Base-by-base conservation (phyloP, 2,329 filamentous ascomycete species). In the Xylariaceae sp. region DNA sequence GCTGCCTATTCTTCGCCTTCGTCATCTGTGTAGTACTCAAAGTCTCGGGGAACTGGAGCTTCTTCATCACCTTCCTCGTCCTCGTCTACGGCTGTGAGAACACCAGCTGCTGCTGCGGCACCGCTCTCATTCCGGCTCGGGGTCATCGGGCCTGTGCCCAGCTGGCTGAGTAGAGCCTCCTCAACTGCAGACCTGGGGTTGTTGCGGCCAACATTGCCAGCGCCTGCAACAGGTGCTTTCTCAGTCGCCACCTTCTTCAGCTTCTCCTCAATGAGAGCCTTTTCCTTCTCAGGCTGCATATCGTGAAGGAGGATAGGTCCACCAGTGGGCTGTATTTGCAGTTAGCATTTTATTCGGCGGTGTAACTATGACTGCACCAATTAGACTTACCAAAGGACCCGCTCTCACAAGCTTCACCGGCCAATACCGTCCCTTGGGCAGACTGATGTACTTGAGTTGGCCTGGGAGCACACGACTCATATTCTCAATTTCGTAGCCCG, bases 401-500 rank as follows among this genome's bases (percentile, higher is more conserved):
- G 59, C 48, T 28, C 60, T 53, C 30, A 62, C 55, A 16, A 63
- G 78, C 66, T 81, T 81, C 46, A 97, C 90, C 28, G 93, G 91
- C 74, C 87, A 88, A 68, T 96, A 98, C 54, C 94, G 83, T 34
- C 87, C 87, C 49, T 87, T 79, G 37, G 88, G 81, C 74, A 98
- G 95, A 65, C 82, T 95, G 60, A 98, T 88, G 65, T 91, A 96
- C 72, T 95, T 95, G 59, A 97, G 79, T 70, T 98, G 93, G 35
- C 81, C 80, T 1, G 90, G 93, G 36, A 98, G 79, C 28, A 98
- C 89, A 55, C 93, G 81, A 41, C 87, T 94, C 89, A 98, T 94
- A 73, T 98, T 98, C 61, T 93, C 87, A 48, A 98, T 78, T 50
- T 96, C 89, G 63, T 93, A 96, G 53, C 93, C 93, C 44, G 95